Base-by-base conservation (phyloP, 768 basidiomycete genomes). In the Aureoboletus auriporus region DNA sequence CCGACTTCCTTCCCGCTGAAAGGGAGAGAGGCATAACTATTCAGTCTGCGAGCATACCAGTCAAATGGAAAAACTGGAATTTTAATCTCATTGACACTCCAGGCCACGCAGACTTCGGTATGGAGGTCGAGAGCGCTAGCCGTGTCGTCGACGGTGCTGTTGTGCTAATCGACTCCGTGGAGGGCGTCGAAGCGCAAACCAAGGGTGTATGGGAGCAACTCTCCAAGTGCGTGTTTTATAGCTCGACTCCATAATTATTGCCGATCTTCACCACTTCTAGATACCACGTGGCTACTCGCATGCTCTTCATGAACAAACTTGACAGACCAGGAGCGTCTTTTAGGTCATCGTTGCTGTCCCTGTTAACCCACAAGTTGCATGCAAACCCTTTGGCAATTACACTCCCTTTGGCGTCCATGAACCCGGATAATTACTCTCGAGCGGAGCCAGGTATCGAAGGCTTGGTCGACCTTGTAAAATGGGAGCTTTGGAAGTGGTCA, bases 101-200 rank as follows among this genome's bases (percentile, higher is more conserved):
- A 13, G 91, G 91, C 31, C 91, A 94, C 68, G 92, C 89, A 5
- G 91, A 94, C 64, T 94, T 94, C 68, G 91, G 91, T n/a, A 93
- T 93, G 90, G 91, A 94, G 60, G 92, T 94, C 26, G 92, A 93
- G 68, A 89, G 90, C 59, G 92, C 92, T 8, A 93, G 90, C 60
- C 82, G 91, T 27, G 86, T 94, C 13, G 81, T 93, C 5, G 91
- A 94, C 54, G 92, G 91, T 47, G 91, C 90, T 13, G 83, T 94
- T 27, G 87, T 94, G 28, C 68, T 94, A 29, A 80, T 94, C 38
- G 91, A 94, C 67, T 87, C 90, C 0, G 91, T 94, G 0, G 91
- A 93, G 68, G 91, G 91, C 7, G 91, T 93, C 6, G 91, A 93
- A 65, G 82, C 89, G 10, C 91, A 94, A 62, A 94, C 92, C 0